phyloP scores from a whole-genome alignment of 2,329 filamentous ascomycete species.

The Pseudocercospora ulei region DNA sequence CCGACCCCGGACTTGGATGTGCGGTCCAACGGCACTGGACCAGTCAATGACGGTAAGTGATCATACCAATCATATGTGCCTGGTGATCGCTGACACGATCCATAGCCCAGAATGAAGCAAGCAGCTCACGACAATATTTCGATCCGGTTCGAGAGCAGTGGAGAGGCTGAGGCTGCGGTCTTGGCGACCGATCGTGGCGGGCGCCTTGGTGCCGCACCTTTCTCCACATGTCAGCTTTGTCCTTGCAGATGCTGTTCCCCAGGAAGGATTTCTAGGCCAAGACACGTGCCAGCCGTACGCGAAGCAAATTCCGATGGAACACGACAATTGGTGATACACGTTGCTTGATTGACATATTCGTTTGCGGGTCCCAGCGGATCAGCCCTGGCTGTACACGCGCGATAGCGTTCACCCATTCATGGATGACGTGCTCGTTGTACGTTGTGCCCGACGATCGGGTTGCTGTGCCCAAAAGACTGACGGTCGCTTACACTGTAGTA shows the following conservation, averaged over 20 bases:
- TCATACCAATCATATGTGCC: not conserved
- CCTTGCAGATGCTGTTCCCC: not conserved
- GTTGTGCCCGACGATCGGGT: no score
- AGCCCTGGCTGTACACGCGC: not conserved
- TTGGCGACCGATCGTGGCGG: not conserved
- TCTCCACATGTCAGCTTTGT: not conserved
- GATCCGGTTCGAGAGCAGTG: conserved; percentile 1
- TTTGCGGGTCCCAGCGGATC: not conserved
- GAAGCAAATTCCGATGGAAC: not conserved
- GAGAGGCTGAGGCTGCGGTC: not conserved
- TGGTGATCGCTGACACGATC: not conserved
- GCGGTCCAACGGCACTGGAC: not conserved
- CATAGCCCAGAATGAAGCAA: not conserved
- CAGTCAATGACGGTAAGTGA: not conserved
- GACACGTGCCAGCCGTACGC: not conserved
- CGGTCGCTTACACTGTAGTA: no score
- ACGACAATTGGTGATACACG: not conserved
- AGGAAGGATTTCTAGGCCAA: not conserved
- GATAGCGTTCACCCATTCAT: not conserved
- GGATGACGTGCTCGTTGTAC: not conserved
- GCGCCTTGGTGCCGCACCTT: not conserved
- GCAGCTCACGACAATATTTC: conserved; percentile 7
- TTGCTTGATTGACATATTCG: no score
- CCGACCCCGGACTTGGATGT: not conserved
- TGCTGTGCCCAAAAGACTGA: no score